Conservation (phyloP, 1,139 yeast genomes). For the Yamadazyma diddensiae region DNA sequence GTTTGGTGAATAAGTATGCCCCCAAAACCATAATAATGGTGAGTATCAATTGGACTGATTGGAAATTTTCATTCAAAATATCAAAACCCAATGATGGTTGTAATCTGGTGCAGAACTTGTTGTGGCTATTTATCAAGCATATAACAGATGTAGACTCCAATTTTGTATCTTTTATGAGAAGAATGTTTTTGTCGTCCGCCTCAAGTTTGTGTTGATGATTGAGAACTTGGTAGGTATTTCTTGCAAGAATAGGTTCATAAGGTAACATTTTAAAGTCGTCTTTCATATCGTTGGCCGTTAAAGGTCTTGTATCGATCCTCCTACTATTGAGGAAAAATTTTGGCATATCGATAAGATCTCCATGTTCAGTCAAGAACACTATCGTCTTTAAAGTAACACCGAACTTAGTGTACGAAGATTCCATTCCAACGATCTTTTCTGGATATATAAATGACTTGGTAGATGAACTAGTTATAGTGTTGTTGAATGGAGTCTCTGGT, state of each 20-base stretch:
- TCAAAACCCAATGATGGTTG: constrained; percentile 88
- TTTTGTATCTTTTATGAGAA: constrained; percentile 61
- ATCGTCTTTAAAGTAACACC: constrained; percentile 77
- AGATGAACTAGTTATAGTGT: constrained; percentile 3
- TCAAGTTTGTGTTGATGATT: constrained; percentile 36
- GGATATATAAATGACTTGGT: constrained; percentile 63
- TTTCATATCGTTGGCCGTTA: constrained; percentile 51
- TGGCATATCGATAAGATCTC: constrained; percentile 71
- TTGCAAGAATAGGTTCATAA: constrained; percentile 61
- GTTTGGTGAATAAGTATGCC: constrained; percentile 46
- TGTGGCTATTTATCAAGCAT: constrained; percentile 59
- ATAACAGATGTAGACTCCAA: constrained; percentile 80
- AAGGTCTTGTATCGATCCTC: constrained; percentile 53
- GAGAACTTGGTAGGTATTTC: constrained; percentile 41
- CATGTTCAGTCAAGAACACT: constrained; percentile 54
- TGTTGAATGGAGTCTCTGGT: constrained; percentile 12
- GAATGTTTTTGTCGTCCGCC: constrained; percentile 29
- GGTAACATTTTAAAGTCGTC: constrained; percentile 60
- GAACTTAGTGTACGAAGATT: constrained; percentile 60
- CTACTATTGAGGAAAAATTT: constrained; percentile 62
- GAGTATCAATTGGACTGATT: constrained; percentile 56
- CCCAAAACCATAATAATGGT: constrained; percentile 57
- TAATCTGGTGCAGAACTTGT: constrained; percentile 71
- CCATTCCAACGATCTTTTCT: constrained; percentile 48
- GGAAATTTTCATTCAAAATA: constrained; percentile 64